Percentiles rank a stretch among this genome's conserved stretches.
Evolutionary conservation across 495 filamentous ascomycete species (phyloP).

Genomic region (Viridothelium virens): DNA sequence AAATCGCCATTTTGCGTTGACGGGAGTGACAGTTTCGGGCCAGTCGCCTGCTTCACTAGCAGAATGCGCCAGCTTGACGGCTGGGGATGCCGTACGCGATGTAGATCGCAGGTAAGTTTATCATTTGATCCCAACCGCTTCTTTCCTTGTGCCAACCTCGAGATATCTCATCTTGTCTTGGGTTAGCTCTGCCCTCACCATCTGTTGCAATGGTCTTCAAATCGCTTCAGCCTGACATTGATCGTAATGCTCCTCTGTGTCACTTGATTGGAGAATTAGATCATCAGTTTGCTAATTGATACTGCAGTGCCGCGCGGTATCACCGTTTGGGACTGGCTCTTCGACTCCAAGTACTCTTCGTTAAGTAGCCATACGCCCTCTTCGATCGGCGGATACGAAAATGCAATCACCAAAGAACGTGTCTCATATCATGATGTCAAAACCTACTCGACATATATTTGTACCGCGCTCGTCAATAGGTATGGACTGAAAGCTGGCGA

Average conservation of each 20-base stretch:
- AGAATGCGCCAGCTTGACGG: too few species aligned
- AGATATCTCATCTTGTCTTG: too few species aligned
- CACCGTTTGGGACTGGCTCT: constrained; percentile 54
- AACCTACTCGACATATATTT: constrained; percentile 44
- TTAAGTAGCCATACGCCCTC: constrained; percentile 32
- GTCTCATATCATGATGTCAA: constrained; percentile 48
- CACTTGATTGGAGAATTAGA: background rate
- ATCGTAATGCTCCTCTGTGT: constrained; percentile 21
- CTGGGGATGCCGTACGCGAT: background rate
- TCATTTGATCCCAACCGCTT: background rate
- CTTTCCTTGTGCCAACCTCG: too few species aligned
- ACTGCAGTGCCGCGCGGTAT: constrained; percentile 44
- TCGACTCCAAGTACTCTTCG: constrained; percentile 46
- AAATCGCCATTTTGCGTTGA: background rate
- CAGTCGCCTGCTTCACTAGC: too few species aligned
- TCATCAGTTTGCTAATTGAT: constrained; percentile 7
- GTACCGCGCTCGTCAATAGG: constrained; percentile 47
- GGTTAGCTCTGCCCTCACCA: too few species aligned
- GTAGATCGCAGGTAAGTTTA: background rate
- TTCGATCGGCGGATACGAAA: constrained; percentile 45
- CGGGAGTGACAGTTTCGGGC: too few species aligned
- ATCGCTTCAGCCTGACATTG: constrained; percentile 35
- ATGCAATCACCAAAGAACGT: constrained; percentile 49
- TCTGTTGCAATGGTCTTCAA: constrained; percentile 33
- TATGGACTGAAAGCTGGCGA: constrained; percentile 44